Base-by-base conservation (phyloP, 129 eudicot genomes). In the Flaveria sonorensis region DNA sequence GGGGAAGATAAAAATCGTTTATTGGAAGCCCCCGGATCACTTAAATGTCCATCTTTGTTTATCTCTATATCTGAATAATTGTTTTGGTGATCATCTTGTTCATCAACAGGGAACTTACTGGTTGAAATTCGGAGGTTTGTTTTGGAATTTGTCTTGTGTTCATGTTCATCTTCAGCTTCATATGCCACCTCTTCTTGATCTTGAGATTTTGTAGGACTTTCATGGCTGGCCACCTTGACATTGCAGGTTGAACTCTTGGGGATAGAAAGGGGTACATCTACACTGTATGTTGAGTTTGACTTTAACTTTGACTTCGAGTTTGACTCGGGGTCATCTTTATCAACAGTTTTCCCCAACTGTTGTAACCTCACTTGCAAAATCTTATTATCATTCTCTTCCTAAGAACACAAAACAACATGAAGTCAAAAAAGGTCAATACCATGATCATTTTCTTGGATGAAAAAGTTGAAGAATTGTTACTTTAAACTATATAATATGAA, bases 151-250 rank as follows among this genome's bases (percentile, higher is more conserved):
- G 78, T 82, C 63, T 84, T 80, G 39, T 72, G 85, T 53, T 90
- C 92, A 13, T 78, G 83, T 69, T 90, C 98, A 39, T 88, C 96
- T 85, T 86, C 98, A 45, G 84, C 96, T 85, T 85, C 89, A 73
- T 88, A 92, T 71, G 69, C 46, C 2, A 30, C 69, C 21, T 63
- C 69, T 63, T 63, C 45, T 51, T 69, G 82, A 13, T 69, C 60
- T 55, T 68, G 84, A 28, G 80, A 14, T 81, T 74, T 66, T 55
- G 75, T 72, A 19, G 89, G 91, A 60, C 84, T 87, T 40, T 85
- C 92, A 77, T 81, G 85, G 78, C 78, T 87, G 81, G 82, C 73
- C 19, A 88, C 88, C 84, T 93, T 85, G 13, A 81, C 82, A 32
- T 79, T 80, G 86, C 88, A 83, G 56, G 84, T 86, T 20, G 93